Base-by-base conservation (phyloP, 2,329 filamentous ascomycete genomes). In the Cephalotrichum gorgonifer region DNA sequence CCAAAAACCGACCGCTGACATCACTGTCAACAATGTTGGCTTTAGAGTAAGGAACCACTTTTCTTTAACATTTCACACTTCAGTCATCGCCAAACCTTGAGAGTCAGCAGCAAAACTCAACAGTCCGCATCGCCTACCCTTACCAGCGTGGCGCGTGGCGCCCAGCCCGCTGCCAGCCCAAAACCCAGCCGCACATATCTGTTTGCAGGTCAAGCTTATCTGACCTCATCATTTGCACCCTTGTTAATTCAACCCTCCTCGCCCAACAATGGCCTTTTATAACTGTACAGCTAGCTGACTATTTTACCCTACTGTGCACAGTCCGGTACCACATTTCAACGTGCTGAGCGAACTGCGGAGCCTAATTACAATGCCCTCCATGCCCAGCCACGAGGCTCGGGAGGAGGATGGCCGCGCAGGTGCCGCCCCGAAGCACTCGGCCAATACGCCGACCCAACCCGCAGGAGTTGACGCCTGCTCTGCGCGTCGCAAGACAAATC, bases 11-110 rank as follows among this genome's bases (percentile, higher is more conserved):
- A n/a, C n/a, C n/a, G n/a, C n/a, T n/a, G n/a, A n/a, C 17, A 12
- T 6, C 11, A 11, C 15, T 11, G 30, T 11, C 35, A 20, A 39
- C 50, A 50, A 60, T 62, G 60, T 56, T 62, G 46, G 52, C 53
- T 17, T 53, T 61, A 54, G 58, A 62, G 58, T 64, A 56, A 57
- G 60, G 55, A 39, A 42, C 26, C 44, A 20, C 12, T 12, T 39
- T 20, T 11, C n/a, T 38, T 20, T 39, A 8, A 9, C 7, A n/a
- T 2, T 9, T 22, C 22, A 39, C 17, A 39, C 35, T 39, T 38
- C 9, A 6, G 4, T 33, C 8, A 11, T 33, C n/a, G 35, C n/a
- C 17, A 20, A 20, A 11, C n/a, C n/a, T 39, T 20, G n/a, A 11
- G 35, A 9, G n/a, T n/a, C n/a, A n/a, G n/a, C n/a, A n/a, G n/a